phyloP scores from a whole-genome alignment of 176 grass and related monocot species.

The Zizania latifolia region DNA sequence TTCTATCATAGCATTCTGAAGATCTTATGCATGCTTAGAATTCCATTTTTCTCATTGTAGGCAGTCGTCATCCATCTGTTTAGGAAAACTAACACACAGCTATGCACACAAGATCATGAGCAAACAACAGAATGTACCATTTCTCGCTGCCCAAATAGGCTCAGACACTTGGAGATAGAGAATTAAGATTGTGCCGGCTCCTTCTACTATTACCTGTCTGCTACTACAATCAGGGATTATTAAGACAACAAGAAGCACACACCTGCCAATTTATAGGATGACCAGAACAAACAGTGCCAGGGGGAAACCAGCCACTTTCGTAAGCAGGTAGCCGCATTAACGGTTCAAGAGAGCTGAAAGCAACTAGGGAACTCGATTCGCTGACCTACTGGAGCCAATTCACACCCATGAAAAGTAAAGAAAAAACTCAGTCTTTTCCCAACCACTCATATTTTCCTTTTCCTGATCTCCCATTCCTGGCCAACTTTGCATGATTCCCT shows the following conservation, averaged over 20 bases:
- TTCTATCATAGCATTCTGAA: background rate
- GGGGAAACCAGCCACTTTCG: background rate
- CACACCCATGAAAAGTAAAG: conserved; percentile 2
- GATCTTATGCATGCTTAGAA: background rate
- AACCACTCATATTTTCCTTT: background rate
- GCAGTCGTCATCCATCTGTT: background rate
- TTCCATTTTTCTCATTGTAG: background rate
- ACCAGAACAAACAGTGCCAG: background rate
- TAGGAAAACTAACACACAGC: background rate
- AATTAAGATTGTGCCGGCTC: background rate
- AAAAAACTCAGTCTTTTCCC: conserved; percentile 3
- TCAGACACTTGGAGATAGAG: background rate
- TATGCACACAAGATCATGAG: background rate
- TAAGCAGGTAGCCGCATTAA: conserved; percentile 21
- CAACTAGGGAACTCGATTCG: conserved; percentile 39
- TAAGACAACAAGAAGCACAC: conserved; percentile 8
- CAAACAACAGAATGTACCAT: conserved; percentile 33
- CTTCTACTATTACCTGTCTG: background rate
- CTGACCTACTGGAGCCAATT: conserved; percentile 35
- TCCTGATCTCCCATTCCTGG: background rate
- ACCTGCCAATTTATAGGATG: conserved; percentile 48
- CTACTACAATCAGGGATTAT: background rate
- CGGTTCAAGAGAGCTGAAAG: conserved; percentile 34
- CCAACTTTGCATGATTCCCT: conserved; percentile 19
- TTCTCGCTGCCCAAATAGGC: background rate